phyloP scores from a whole-genome alignment of 2,329 filamentous ascomycete species.

The Ramularia endophylla region DNA sequence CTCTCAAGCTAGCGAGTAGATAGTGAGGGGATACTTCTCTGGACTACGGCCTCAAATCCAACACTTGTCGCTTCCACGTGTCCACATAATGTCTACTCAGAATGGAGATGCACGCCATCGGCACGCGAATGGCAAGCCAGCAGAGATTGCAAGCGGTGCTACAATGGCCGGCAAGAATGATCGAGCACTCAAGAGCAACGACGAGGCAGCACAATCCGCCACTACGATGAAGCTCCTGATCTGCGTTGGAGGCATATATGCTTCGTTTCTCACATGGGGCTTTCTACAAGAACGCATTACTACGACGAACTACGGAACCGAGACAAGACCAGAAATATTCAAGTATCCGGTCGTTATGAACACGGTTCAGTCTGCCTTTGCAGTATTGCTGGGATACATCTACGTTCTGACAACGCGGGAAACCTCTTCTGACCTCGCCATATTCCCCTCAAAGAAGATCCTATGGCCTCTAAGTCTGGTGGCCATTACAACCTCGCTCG shows the following conservation, averaged over 20 bases:
- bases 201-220: constrained; percentile 16
- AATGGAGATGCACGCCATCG: constrained; percentile 25
- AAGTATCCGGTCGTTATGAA: constrained; percentile 93
- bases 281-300: constrained; percentile 96
- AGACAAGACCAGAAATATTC: constrained; percentile 63
- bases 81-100: constrained; percentile 10
- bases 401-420: constrained; percentile 63
- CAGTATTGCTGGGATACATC: constrained; percentile 70
- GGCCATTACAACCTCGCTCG: constrained; percentile 78
- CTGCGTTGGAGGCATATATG: constrained; percentile 93
- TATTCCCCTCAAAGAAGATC: constrained; percentile 74
- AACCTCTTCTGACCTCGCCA: constrained; percentile 44
- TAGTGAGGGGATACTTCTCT: no score
- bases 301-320: constrained; percentile 74
- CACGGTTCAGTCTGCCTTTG: constrained; percentile 88
- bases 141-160: constrained; percentile 14
- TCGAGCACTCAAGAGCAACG: constrained; percentile 13
- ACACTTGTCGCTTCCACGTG: no score
- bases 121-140: constrained; percentile 20
- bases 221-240: constrained; percentile 62
- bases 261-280: constrained; percentile 93
- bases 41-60: no score
- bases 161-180: constrained; percentile 24
- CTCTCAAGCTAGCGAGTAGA: no score
- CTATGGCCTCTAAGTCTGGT: constrained; percentile 75